These are phyloP conservation scores for Exophiala calicioides DNA, from an alignment of 2,329 filamentous ascomycete genomes.

Conservation along the genomic window DNA sequence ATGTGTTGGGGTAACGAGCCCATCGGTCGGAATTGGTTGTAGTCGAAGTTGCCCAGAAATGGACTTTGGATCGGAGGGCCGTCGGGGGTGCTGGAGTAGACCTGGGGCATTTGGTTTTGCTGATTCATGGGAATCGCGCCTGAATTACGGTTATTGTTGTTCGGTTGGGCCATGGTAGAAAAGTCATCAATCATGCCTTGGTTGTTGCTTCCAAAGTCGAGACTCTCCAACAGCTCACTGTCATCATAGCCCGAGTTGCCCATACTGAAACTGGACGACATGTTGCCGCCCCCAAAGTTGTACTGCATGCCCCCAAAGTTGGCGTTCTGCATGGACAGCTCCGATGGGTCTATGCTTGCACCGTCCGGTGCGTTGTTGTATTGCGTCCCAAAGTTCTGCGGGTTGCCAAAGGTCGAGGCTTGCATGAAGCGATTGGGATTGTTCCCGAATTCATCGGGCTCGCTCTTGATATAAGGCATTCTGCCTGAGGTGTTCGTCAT, in stretches of 20 bases:
- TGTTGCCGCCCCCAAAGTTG: conserved; percentile 64
- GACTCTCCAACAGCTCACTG: conserved; percentile 72
- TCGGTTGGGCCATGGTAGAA: conserved; percentile 37
- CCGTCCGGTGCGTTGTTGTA: conserved; percentile 53
- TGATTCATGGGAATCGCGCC: conserved; percentile 62
- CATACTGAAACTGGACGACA: conserved; percentile 71
- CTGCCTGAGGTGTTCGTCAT: conserved; percentile 59
- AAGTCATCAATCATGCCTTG: conserved; percentile 27
- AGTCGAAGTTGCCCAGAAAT: conserved; percentile 74
- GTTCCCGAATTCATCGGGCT: conserved; percentile 64
- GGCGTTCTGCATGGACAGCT: conserved; percentile 68
- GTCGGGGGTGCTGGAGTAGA: conserved; percentile 89
- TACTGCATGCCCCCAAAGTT: conserved; percentile 53
- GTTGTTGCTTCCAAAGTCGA: conserved; percentile 42
- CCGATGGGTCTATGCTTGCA: conserved; percentile 77
- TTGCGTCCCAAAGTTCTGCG: conserved; percentile 46
- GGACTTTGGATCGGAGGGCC: conserved; percentile 90
- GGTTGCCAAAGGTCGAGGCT: conserved; percentile 33
- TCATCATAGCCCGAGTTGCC: conserved; percentile 80
- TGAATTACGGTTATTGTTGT: conserved; percentile 55
- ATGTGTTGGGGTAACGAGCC: conserved; percentile 45
- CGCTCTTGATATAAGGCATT: conserved; percentile 67
- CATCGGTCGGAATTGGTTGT: conserved; percentile 69
- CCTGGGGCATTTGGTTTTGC: conserved; percentile 66
- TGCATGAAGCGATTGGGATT: conserved; percentile 52